A percentile compares a stretch with the other conserved stretches of the same genome.
Evolutionary conservation across 2,329 filamentous ascomycete genomes (phyloP).

Genomic region (Colletotrichum orchidophilum): DNA sequence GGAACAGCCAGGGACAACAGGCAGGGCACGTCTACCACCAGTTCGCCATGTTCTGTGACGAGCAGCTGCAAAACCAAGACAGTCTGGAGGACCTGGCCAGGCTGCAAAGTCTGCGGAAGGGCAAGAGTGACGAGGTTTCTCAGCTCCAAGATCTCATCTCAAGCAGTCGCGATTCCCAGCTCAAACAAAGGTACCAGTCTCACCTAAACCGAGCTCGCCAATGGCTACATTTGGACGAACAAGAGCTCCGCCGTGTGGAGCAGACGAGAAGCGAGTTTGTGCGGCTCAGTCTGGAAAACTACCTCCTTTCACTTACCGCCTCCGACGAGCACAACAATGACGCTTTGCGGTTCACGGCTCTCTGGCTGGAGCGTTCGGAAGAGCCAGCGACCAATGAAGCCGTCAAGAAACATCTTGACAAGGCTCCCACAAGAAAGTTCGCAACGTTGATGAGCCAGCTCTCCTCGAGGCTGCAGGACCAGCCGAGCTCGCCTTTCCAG

Average conservation of each 20-base stretch:
- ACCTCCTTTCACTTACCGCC: slow-evolving; percentile 83
- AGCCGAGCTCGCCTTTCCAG: slow-evolving; percentile 76
- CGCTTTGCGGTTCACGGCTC: slow-evolving; percentile 87
- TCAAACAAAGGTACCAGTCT: slow-evolving; percentile 64
- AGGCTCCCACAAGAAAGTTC: slow-evolving; percentile 91
- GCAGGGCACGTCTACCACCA: slow-evolving; percentile 92
- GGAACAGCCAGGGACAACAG: slow-evolving; percentile 72
- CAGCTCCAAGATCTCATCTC: slow-evolving; percentile 73
- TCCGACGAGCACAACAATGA: slow-evolving; percentile 92
- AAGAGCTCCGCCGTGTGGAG: slow-evolving; percentile 83
- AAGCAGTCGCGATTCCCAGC: slow-evolving; percentile 60
- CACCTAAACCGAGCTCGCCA: slow-evolving; percentile 78
- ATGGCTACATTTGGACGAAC: slow-evolving; percentile 91
- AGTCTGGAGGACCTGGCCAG: slow-evolving; percentile 85
- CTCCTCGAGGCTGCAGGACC: slow-evolving; percentile 86
- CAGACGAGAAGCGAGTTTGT: slow-evolving; percentile 83
- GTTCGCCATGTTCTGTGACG: slow-evolving; percentile 94
- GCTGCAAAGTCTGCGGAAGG: slow-evolving; percentile 79
- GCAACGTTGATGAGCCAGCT: slow-evolving; percentile 94
- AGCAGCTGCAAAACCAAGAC: slow-evolving; percentile 89
- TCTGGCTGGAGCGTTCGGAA: slow-evolving; percentile 92
- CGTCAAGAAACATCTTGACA: slow-evolving; percentile 73
- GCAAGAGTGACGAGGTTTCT: slow-evolving; percentile 82
- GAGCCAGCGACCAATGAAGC: slow-evolving; percentile 80
- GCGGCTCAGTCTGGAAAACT: slow-evolving; percentile 91